These are phyloP conservation scores for Tetraselmis chui DNA, from an alignment of 139 green algal genomes.

Conservation along the genomic window DNA sequence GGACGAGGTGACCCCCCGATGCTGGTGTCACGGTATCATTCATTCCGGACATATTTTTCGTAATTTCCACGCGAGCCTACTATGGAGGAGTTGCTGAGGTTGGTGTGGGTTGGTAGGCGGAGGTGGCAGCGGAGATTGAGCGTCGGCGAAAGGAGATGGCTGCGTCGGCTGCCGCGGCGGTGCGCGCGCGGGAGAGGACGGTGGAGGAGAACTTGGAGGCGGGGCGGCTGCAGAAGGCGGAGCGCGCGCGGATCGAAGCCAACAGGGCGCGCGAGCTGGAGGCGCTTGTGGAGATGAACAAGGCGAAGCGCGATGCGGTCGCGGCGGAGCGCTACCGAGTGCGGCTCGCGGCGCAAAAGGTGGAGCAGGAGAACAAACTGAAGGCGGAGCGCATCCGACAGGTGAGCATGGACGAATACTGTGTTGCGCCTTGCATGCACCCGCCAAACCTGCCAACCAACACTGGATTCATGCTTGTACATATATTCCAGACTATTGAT, in stretches of 20 bases:
- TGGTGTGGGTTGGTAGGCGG: too few relatives aligned
- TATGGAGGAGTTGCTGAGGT: too few relatives aligned
- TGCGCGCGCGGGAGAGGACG: slow-evolving; percentile 25
- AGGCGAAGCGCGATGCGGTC: slow-evolving; percentile 25
- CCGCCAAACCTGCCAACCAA: too few relatives aligned
- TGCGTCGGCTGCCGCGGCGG: slow-evolving; percentile 31
- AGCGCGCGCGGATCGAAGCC: slow-evolving; percentile 30
- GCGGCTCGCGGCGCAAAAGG: slow-evolving; percentile 29
- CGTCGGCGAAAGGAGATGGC: slow-evolving; percentile 45
- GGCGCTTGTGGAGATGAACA: slow-evolving; percentile 33
- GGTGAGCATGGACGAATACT: too few relatives aligned
- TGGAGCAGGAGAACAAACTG: slow-evolving; percentile 16
- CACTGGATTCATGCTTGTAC: too few relatives aligned
- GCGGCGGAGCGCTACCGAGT: slow-evolving; percentile 30
- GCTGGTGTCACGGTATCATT: too few relatives aligned
- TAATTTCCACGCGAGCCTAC: too few relatives aligned
- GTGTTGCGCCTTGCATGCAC: too few relatives aligned
- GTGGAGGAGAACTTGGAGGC: slow-evolving; percentile 28
- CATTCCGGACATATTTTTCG: too few relatives aligned
- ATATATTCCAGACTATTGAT: too few relatives aligned
- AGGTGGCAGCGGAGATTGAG: slow-evolving; percentile 27
- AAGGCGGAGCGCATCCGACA: not conserved
- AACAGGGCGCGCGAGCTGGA: slow-evolving; percentile 29
- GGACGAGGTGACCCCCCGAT: too few relatives aligned
- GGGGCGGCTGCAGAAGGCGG: slow-evolving; percentile 28